These are phyloP conservation scores for Chaetoceros muelleri DNA, from an alignment of 108 stramenopile genomes.

Conservation along the genomic window DNA sequence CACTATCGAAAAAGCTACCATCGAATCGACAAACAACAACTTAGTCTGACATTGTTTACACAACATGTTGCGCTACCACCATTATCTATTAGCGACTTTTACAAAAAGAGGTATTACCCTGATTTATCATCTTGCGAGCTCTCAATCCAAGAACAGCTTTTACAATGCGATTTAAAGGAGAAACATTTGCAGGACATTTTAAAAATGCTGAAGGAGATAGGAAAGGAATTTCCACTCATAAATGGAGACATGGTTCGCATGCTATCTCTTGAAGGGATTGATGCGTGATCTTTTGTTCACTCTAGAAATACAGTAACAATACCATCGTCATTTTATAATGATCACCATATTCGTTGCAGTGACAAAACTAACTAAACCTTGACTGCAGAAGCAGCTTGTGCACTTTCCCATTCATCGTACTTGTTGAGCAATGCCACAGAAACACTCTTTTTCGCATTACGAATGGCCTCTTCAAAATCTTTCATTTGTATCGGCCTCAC, in stretches of 20 bases:
- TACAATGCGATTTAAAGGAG: background rate
- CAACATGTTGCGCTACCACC: background rate
- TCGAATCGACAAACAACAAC: background rate
- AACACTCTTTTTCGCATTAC: conserved; percentile 40
- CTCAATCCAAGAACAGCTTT: background rate
- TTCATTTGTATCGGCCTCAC: conserved; percentile 35
- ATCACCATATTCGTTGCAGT: no score
- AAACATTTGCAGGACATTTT: background rate
- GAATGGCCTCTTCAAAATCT: conserved; percentile 43
- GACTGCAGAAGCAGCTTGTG: conserved; percentile 40
- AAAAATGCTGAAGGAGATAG: background rate
- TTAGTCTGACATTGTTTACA: background rate
- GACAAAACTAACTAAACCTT: no score
- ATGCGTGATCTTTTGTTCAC: no score
- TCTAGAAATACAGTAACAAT: no score
- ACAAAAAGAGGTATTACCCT: background rate
- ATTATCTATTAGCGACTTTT: no score
- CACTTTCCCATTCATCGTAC: conserved; percentile 41
- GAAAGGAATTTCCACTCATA: background rate
- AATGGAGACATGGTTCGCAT: background rate
- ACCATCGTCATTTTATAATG: no score
- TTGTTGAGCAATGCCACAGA: conserved; percentile 21
- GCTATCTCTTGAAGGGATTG: background rate
- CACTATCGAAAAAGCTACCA: background rate
- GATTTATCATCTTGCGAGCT: background rate